These are phyloP conservation scores for Solanum dulcamara DNA, from an alignment of 257 asterid species.

Conservation along the genomic window DNA sequence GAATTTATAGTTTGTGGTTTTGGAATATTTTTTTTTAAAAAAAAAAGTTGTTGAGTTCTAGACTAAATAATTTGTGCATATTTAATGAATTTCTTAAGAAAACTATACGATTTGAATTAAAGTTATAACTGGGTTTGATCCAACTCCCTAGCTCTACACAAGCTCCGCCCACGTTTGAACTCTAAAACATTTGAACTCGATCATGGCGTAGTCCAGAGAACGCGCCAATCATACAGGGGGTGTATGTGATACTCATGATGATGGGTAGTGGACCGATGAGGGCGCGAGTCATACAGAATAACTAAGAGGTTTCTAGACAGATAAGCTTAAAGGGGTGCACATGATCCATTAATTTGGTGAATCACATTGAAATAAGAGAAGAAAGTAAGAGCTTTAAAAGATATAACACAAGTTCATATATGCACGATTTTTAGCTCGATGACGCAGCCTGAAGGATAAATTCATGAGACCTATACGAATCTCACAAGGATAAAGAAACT, in stretches of 20 bases:
- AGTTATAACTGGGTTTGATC: not conserved
- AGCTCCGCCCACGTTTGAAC: not conserved
- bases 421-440: not conserved
- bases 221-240: no score
- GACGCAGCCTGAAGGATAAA: no score
- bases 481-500: not conserved
- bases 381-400: not conserved
- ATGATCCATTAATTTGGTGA: not conserved
- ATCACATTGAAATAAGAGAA: not conserved
- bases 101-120: no score
- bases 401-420: not conserved
- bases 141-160: not conserved
- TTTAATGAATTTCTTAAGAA: no score
- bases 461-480: not conserved
- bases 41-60: no score
- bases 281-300: not conserved
- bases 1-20: no score
- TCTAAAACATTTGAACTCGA: not conserved
- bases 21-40: no score
- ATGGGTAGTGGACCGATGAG: not conserved
- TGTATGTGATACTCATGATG: not conserved
- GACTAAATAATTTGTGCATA: no score
- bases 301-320: not conserved
- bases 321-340: not conserved
- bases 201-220: not conserved